A percentile compares a stretch with the other conserved stretches of the same genome.
Evolutionary conservation across 805 yeast genomes (phyloP).

Genomic region (Sugiyamaella mastotermitis): DNA sequence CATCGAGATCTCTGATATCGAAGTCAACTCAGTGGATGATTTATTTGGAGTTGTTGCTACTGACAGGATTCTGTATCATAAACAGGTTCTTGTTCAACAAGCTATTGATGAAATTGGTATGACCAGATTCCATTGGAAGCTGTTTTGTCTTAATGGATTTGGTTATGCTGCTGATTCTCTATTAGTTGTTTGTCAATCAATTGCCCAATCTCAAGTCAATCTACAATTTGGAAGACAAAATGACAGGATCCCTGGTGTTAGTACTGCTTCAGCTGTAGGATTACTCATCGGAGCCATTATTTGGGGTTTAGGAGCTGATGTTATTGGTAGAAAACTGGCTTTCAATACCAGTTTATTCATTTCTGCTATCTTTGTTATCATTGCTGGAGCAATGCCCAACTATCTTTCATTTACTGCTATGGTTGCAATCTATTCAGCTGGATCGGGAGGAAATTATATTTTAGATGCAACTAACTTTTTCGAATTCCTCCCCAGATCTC

Average conservation of each 20-base stretch:
- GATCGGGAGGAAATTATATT: conserved; percentile 45
- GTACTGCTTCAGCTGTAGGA: conserved; percentile 45
- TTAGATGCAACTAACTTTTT: conserved; percentile 48
- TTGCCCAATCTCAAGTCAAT: conserved; percentile 42
- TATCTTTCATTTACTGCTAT: conserved; percentile 46
- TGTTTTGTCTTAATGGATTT: conserved; percentile 47
- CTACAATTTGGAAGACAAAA: conserved; percentile 37
- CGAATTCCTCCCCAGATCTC: conserved; percentile 45
- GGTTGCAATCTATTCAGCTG: conserved; percentile 41
- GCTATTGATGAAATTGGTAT: conserved; percentile 58
- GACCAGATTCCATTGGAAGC: conserved; percentile 46
- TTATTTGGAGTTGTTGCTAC: conserved; percentile 10
- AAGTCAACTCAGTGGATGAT: conserved; percentile 4
- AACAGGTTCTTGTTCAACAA: conserved; percentile 36
- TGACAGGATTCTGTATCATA: conserved; percentile 11
- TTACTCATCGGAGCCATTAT: conserved; percentile 46
- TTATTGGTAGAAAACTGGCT: conserved; percentile 47
- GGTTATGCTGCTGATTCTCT: conserved; percentile 55
- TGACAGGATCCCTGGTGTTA: conserved; percentile 38
- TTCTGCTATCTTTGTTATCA: conserved; percentile 44
- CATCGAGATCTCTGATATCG: too few relatives aligned
- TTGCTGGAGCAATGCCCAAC: conserved; percentile 47
- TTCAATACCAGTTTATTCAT: conserved; percentile 45
- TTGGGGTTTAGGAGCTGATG: conserved; percentile 52
- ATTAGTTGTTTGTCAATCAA: conserved; percentile 41